phyloP scores from a whole-genome alignment of 1,139 yeast species.

The Suhomyces maxii region DNA sequence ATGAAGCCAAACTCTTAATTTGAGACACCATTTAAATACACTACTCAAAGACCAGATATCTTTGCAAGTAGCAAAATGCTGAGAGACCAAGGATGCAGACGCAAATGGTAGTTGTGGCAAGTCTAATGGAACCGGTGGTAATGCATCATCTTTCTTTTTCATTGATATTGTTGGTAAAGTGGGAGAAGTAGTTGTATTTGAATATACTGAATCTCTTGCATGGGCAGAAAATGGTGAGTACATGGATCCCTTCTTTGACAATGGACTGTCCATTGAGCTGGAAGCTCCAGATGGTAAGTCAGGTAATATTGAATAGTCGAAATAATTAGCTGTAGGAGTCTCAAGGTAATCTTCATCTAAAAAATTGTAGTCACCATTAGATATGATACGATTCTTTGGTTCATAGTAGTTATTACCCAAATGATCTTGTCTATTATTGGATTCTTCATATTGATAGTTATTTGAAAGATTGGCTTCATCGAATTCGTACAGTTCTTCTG shows the following conservation, averaged over 20 bases:
- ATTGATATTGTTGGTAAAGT: constrained; percentile 10
- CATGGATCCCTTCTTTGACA: constrained; percentile 2
- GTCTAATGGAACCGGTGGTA: constrained; percentile 55
- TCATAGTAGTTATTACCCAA: neutral
- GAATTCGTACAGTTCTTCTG: constrained; percentile 2
- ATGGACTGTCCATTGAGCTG: constrained; percentile 9
- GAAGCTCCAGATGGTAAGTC: constrained; percentile 32
- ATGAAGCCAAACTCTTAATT: constrained; percentile 50
- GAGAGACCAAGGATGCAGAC: constrained; percentile 48
- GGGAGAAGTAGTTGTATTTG: constrained; percentile 4
- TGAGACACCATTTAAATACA: constrained; percentile 53
- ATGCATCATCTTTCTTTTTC: constrained; percentile 19
- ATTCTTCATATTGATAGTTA: constrained; percentile 7
- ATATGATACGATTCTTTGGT: neutral
- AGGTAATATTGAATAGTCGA: constrained; percentile 45
- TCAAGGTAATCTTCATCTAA: constrained; percentile 17
- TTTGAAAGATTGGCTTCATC: constrained; percentile 5
- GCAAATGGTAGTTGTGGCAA: constrained; percentile 60
- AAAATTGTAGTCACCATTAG: constrained; percentile 10
- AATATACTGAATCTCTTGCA: constrained; percentile 10
- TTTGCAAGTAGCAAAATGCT: constrained; percentile 44
- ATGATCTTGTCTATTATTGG: too few species aligned
- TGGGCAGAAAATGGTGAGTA: constrained; percentile 4
- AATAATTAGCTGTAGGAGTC: constrained; percentile 31
- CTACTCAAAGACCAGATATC: constrained; percentile 40